Conservation (phyloP, 352 stramenopile species). For the Phytophthora lateralis region DNA sequence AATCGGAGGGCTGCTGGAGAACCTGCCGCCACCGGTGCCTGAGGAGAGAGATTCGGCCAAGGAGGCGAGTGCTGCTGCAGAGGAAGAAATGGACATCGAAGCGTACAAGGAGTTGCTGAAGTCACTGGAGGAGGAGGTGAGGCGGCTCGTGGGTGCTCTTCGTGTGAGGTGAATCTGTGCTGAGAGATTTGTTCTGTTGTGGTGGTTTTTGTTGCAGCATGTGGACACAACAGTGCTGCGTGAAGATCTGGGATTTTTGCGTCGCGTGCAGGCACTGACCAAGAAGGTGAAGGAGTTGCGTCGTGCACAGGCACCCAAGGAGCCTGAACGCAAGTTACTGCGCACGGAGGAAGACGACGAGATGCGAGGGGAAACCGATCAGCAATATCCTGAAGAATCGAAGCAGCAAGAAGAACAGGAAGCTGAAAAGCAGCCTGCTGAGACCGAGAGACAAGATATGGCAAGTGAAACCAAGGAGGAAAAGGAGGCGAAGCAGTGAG, state of each 20-base stretch:
- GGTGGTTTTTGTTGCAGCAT: conserved; percentile 39
- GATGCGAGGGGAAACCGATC: conserved; percentile 10
- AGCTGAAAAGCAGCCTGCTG: conserved; percentile 1
- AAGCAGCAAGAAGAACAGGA: conserved; percentile 14
- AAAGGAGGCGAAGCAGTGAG: conserved; percentile 10
- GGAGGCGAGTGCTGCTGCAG: conserved; percentile 14
- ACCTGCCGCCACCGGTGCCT: conserved; percentile 35
- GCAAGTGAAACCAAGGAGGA: conserved; percentile 11
- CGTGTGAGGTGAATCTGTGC: not conserved
- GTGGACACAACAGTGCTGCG: conserved; percentile 50
- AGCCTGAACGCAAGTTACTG: conserved; percentile 36
- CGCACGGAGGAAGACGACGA: conserved; percentile 24
- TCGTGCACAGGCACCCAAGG: conserved; percentile 23
- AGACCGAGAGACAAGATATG: conserved; percentile 3
- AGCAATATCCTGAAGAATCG: conserved; percentile 7
- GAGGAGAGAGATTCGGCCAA: not conserved
- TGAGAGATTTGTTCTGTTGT: not conserved
- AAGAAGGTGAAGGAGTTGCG: conserved; percentile 49
- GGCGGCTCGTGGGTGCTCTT: not conserved
- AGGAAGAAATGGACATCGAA: conserved; percentile 29
- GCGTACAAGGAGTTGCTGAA: conserved; percentile 58
- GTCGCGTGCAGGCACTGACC: conserved; percentile 59
- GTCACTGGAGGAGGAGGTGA: conserved; percentile 58
- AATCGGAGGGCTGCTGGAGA: conserved; percentile 62
- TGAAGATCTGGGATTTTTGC: conserved; percentile 62